Base-by-base conservation (phyloP, 495 filamentous ascomycete species). In the Trichoderma reesei region DNA sequence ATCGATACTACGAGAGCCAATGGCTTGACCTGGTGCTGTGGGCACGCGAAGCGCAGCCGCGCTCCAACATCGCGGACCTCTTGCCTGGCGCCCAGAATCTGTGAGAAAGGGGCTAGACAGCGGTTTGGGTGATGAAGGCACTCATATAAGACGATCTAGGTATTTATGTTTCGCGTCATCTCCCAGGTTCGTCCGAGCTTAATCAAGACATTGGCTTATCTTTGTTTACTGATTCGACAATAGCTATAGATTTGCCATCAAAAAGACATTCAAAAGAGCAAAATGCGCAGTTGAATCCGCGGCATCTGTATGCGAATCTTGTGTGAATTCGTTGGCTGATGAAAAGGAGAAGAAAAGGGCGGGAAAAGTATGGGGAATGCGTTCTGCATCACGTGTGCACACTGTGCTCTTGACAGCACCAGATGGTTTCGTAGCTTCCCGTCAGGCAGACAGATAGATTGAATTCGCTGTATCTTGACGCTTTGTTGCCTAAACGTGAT, bases 1-100 rank as follows among this genome's bases (percentile, higher is more conserved):
- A 63, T 20, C 39, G 41, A 11, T 41, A 33, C 41, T 33, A 33
- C 11, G 61, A 46, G 14, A 63, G 61, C 61, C 36, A 41, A n/a
- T 63, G 61, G 61, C 61, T 63, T 26, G 61, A 63, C 31, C n/a
- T 63, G 26, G 39, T 42, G n/a, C 13, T 63, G 18, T 63, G 51
- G 51, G 51, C 51, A 16, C 20, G 51, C 6, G 51, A 56, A 34
- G 9, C 51, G 51, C 51, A 56, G 16, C 51, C 51, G 33, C 51
- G 20, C 20, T 56, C 51, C 14, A 56, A 56, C 6, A 56, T 56
- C 20, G 26, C 13, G 26, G 51, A 56, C 16, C 26, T 33, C 13
- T 11, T 5, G 7, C 51, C 51, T 9, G 51, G 51, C 20, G 51
- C 31, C 26, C 51, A 56, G 10, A 13, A 31, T 11, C 7, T 26